Evolutionary conservation across 2,329 filamentous ascomycete species (phyloP), one percentile per base, ranked within the genome.

Genomic region (Xylaria sp.): DNA sequence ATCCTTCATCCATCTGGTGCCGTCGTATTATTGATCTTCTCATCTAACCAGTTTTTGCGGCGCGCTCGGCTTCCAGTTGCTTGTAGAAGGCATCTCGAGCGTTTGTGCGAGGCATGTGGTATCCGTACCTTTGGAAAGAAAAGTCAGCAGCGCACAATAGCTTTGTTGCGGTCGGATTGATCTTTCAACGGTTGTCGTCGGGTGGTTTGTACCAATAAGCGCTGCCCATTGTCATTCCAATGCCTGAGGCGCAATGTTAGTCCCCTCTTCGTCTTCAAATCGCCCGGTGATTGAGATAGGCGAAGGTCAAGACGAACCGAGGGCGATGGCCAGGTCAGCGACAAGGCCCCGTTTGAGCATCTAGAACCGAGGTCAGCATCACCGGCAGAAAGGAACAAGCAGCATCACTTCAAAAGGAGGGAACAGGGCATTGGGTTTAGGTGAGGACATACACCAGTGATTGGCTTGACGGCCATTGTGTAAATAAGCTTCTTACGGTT

Each of bases 311-410:
- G 60, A 81, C 85, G 68, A 82, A 88, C 86, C 85, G 66, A 89
- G 81, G 70, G 81, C 85, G 76, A 88, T 83, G 65, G 80, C 75
- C 67, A 89, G 81, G 76, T 89, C 86, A 71, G 84, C 77, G 75
- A 89, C 81, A 77, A 89, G 84, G 78, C 82, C 81, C 78, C 85
- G 83, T 80, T 85, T 85, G 79, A 89, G 84, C 84, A 88, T 89
- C 86, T 89, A 73, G 17, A 60, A 53, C 69, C 67, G 70, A 71
- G 78, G 81, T 79, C 50, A 72, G 68, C 47, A 31, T 44, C 31
- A 9, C 25, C 31, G 53, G 42, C 38, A 20, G 25, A 56, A 58
- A 47, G 57, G 54, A 44, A 49, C 22, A 7, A 29, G 45, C 79
- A 80, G 76, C 73, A 67, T 51, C 33, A 45, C 54, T 51, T 56